Percentiles rank a stretch among this genome's conserved stretches.
phyloP scores from a whole-genome alignment of 2,329 filamentous ascomycete genomes.

The Trichoderma brevicompactum region DNA sequence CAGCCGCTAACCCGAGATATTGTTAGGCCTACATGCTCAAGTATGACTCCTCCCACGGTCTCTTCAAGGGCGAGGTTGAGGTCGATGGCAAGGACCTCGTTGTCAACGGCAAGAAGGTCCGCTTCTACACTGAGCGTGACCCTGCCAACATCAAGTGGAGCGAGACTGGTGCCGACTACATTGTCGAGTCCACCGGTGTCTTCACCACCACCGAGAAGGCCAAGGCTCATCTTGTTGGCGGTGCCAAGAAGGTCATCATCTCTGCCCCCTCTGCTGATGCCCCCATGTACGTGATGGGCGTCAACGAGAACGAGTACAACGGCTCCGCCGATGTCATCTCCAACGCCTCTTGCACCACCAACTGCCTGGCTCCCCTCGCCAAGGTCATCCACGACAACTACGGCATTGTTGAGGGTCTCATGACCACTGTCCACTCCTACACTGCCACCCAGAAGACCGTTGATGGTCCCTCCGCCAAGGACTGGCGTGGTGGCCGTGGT shows the following conservation, averaged over 20 bases:
- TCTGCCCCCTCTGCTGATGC: constrained; percentile 92
- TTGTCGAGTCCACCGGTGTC: constrained; percentile 97
- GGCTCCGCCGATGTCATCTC: constrained; percentile 91
- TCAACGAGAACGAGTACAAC: constrained; percentile 95
- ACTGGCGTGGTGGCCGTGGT: constrained; percentile 98
- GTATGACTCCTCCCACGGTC: constrained; percentile 96
- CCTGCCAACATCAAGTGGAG: constrained; percentile 88
- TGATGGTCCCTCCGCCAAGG: constrained; percentile 95
- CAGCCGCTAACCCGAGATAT: constrained; percentile 16
- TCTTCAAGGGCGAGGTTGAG: constrained; percentile 91
- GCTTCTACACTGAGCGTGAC: constrained; percentile 93
- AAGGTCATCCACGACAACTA: constrained; percentile 99
- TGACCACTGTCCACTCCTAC: constrained; percentile 99
- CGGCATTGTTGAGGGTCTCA: constrained; percentile 96
- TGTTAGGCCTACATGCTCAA: constrained; percentile 98
- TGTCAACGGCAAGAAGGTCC: constrained; percentile 93
- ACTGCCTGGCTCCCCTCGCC: constrained; percentile 98
- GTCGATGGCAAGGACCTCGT: constrained; percentile 72
- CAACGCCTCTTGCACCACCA: constrained; percentile 99
- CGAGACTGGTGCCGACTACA: constrained; percentile 85
- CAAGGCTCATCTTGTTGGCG: constrained; percentile 88
- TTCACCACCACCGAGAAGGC: constrained; percentile 99
- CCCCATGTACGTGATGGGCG: constrained; percentile 99
- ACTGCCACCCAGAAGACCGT: constrained; percentile 99
- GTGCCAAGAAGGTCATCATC: constrained; percentile 98